Evolutionary conservation across 2,329 filamentous ascomycete species (phyloP), one percentile per base, ranked within the genome.

Genomic region (Penicillium concentricum): DNA sequence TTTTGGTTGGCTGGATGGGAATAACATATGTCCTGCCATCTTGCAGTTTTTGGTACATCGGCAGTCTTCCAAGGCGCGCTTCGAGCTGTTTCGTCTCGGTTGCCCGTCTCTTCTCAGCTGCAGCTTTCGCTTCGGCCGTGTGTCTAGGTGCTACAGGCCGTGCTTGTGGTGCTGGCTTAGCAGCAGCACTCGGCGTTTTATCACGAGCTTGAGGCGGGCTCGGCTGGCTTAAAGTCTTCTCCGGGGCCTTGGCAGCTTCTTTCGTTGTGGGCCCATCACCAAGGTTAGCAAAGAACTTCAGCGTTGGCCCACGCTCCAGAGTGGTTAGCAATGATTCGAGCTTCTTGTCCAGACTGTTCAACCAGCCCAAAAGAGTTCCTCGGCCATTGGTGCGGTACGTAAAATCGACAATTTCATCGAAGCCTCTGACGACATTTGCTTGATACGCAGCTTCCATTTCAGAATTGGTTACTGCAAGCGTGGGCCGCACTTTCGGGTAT

Each of bases 401-500:
- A 28, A 83, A 82, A 39, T 81, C 73, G 0, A 84, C 84, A 49
- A 93, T 79, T 38, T 75, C 79, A 58, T 87, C 84, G 77, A 91
- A 94, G 9, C 89, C 90, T 61, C 79, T 81, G 69, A 92, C 89
- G 37, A 94, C 83, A 72, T 92, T 93, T 72, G 90, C 83, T 66
- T 87, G 83, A 69, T 89, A 92, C 1, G 86, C 87, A 59, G 86
- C 79, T 2, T 86, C 87, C 65, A 91, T 90, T 63, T 87, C 86
- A 60, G 83, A 82, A 68, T 92, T 92, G 57, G 76, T 78, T 49
- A 93, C 84, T 18, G 80, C 81, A 51, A 94, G 76, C 16, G 75
- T 77, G 37, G 90, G 86, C 28, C 76, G 76, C 41, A 69, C 76
- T 34, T 64, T 62, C 38, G 89, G 90, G 72, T 90, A 93, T 18